These are phyloP conservation scores for Turnera subulata DNA, from an alignment of 345 rosid species.

Conservation along the genomic window DNA sequence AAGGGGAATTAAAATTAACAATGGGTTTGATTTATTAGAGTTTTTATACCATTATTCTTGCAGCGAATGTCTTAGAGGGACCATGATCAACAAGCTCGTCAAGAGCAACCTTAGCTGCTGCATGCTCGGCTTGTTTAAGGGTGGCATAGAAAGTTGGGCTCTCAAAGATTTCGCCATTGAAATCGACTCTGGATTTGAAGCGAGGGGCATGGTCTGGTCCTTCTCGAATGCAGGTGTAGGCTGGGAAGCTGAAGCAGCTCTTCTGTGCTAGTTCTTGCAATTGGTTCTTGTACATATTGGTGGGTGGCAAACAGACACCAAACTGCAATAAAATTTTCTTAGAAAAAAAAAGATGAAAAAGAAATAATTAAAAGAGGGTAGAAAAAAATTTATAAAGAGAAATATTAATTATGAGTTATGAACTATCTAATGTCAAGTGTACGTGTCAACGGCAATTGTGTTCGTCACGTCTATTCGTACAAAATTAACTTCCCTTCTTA, in stretches of 20 bases:
- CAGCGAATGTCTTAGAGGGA: conserved; percentile 95
- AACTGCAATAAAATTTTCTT: too few species aligned
- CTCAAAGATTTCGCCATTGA: conserved; percentile 96
- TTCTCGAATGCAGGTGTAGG: conserved; percentile 88
- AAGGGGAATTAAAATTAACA: too few species aligned
- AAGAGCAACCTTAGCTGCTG: conserved; percentile 98
- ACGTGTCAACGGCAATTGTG: too few species aligned
- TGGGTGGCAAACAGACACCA: too few species aligned
- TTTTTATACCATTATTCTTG: conserved; percentile 90
- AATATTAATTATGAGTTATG: too few species aligned
- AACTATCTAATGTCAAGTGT: too few species aligned
- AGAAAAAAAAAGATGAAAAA: too few species aligned
- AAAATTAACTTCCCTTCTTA: too few species aligned
- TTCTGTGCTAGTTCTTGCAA: conserved; percentile 99
- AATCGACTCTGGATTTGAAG: conserved; percentile 94
- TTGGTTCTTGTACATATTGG: conserved; percentile 99
- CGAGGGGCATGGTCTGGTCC: conserved; percentile 99
- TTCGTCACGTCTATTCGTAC: too few species aligned
- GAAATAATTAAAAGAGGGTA: too few species aligned
- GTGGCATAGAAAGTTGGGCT: conserved; percentile 90
- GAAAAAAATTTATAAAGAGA: too few species aligned
- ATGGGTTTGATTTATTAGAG: too few species aligned
- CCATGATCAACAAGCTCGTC: conserved; percentile 83
- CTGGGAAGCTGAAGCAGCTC: conserved; percentile 96
- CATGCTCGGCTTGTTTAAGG: conserved; percentile 99